phyloP scores from a whole-genome alignment of 257 asterid species.

The Verbena officinalis region DNA sequence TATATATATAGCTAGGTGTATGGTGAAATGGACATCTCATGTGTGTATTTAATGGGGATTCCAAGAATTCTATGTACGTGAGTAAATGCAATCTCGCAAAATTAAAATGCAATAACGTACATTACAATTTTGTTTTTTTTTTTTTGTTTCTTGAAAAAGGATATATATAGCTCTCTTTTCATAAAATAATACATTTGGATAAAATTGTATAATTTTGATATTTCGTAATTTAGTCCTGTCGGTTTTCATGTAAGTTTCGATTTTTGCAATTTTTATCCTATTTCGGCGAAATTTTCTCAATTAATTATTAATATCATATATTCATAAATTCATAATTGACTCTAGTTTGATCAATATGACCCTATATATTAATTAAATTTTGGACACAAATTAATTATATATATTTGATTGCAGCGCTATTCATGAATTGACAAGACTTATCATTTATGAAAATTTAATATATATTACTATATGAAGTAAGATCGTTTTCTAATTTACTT shows the following conservation, averaged over 20 bases:
- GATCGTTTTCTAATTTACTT: background rate
- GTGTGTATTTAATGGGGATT: constrained; percentile 32
- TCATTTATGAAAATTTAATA: background rate
- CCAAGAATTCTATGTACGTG: constrained; percentile 16
- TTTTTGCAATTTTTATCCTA: no score
- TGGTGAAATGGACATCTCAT: constrained; percentile 44
- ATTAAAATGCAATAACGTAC: constrained; percentile 5
- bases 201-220: background rate
- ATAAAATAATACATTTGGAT: constrained; percentile 2
- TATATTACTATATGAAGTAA: background rate
- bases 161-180: background rate
- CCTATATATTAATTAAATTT: no score
- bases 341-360: no score
- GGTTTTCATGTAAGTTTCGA: background rate
- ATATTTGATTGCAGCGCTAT: no score
- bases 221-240: background rate
- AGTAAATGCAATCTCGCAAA: constrained; percentile 20
- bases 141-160: background rate
- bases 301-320: no score
- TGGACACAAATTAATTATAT: no score
- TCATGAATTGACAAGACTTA: background rate
- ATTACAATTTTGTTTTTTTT: background rate
- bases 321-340: no score
- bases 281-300: no score
- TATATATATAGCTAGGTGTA: background rate